Evolutionary conservation across 768 basidiomycete genomes (phyloP).

Genomic region (Psilocybe azurescens): DNA sequence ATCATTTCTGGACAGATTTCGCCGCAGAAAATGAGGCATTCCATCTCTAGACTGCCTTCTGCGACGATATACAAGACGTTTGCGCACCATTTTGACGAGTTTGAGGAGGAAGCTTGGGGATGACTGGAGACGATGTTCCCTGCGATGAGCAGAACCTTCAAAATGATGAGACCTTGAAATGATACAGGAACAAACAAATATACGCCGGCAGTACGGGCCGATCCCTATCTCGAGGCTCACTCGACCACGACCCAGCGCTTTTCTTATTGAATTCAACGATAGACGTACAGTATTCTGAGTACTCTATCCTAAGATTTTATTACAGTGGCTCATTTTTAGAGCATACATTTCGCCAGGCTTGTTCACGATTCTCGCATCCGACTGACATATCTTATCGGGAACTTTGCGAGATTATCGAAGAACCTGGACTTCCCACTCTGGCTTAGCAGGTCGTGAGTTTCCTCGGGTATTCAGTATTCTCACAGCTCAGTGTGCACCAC

Average conservation of each 20-base stretch:
- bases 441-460: no score
- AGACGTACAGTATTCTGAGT: no score
- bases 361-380: no score
- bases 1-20: conserved; percentile 27
- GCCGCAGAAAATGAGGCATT: conserved; percentile 14
- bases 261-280: no score
- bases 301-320: no score
- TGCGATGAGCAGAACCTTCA: background rate
- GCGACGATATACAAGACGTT: conserved; percentile 3
- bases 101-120: conserved; percentile 40
- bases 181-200: background rate
- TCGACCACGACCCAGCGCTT: background rate
- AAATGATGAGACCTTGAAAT: background rate
- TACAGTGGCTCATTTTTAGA: no score
- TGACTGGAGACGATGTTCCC: conserved; percentile 22
- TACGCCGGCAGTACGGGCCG: background rate
- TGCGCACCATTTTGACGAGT: conserved; percentile 45
- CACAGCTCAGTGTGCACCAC: no score
- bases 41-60: conserved; percentile 8
- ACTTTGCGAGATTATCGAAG: no score
- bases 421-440: no score
- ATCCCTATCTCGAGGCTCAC: background rate
- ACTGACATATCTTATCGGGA: no score
- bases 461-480: no score
- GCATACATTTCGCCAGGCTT: no score